phyloP scores from a whole-genome alignment of 2,329 filamentous ascomycete species.

The Beauveria sp. region DNA sequence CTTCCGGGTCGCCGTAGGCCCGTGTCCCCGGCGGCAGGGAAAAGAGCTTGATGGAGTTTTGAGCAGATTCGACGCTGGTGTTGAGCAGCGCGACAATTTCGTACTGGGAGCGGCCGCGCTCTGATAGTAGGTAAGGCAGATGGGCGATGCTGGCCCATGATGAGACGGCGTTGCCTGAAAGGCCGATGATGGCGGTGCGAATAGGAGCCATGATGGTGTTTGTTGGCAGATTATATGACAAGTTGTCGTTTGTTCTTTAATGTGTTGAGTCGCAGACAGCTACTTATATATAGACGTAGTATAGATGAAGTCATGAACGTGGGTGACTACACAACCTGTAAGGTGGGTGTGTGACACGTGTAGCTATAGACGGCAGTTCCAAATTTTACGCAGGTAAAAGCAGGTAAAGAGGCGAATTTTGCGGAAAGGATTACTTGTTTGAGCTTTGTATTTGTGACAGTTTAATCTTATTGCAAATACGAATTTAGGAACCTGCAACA shows the following conservation, averaged over 20 bases:
- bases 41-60: constrained; percentile 35
- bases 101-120: constrained; percentile 34
- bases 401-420: too few relatives aligned
- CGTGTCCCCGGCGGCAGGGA: constrained; percentile 32
- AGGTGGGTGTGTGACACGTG: too few relatives aligned
- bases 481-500: not conserved
- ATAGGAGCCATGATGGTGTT: constrained; percentile 38
- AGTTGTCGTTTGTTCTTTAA: not conserved
- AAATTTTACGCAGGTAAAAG: too few relatives aligned
- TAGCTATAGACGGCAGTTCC: too few relatives aligned
- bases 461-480: too few relatives aligned
- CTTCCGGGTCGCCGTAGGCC: constrained; percentile 42
- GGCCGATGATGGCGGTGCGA: constrained; percentile 49
- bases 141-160: constrained; percentile 50
- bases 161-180: constrained; percentile 42
- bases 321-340: too few relatives aligned
- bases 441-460: not conserved
- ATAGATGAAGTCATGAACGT: not conserved
- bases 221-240: not conserved
- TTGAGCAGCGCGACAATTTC: constrained; percentile 46
- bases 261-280: not conserved
- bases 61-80: constrained; percentile 36
- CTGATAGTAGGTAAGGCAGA: constrained; percentile 52
- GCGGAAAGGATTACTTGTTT: not conserved
- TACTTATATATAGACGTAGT: not conserved